Evolutionary conservation across 2,329 filamentous ascomycete genomes (phyloP), one percentile per base, ranked within the genome.

Genomic region (Cordyceps javanica): DNA sequence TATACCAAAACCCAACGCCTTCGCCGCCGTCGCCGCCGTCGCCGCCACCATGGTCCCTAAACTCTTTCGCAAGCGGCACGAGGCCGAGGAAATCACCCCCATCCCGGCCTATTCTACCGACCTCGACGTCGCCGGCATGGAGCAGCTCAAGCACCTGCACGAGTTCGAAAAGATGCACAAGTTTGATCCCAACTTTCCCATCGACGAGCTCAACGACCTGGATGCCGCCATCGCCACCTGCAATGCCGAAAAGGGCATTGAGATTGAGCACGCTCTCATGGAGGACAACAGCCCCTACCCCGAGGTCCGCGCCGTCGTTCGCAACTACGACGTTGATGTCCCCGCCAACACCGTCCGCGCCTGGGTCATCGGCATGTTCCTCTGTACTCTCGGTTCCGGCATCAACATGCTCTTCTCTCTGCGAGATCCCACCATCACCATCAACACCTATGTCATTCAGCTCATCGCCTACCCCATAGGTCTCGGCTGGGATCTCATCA

Each of bases 251-350:
- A 80, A 81, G 67, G 81, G 80, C 56, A 70, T 81, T 51, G 77
- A 79, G 59, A 77, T 86, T 62, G 81, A 85, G 64, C 77, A 81
- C 63, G 80, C 82, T 48, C 70, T 81, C 59, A 75, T 85, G 65
- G 77, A 86, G 66, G 83, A 87, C 58, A 83, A 87, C 68, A 87
- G 84, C 49, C 85, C 85, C 2, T 88, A 87, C 65, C 82, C 83
- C 38, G 84, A 87, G 72, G 85, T 87, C 56, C 82, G 85, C 63
- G 81, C 84, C 26, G 82, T 85, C 19, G 85, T 88, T 19, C 75
- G 81, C 60, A 87, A 87, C 67, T 79, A 80, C 66, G 85, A 88
- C 64, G 78, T 85, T 62, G 83, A 86, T 63, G 73, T 86, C 25
- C 81, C 83, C n/a, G 77, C 77, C 63, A 87, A 85, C 67, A 87